Conservation (phyloP, 306 rosid genomes). For the Oemleria cerasiformis region DNA sequence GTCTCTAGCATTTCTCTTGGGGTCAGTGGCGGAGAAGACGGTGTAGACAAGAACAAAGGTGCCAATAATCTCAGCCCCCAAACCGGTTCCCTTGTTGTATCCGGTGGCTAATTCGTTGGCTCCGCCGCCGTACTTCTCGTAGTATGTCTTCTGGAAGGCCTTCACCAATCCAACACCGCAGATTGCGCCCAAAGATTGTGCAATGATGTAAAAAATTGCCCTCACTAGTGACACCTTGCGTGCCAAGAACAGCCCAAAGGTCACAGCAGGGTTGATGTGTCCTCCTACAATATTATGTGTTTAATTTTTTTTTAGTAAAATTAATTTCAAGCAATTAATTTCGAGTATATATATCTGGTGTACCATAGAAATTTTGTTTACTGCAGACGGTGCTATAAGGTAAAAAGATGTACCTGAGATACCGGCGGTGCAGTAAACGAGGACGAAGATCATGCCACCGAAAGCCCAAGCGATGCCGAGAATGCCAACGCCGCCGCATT, state of each 20-base stretch:
- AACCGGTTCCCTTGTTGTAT: constrained; percentile 71
- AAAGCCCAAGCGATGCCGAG: constrained; percentile 98
- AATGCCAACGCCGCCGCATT: constrained; percentile 74
- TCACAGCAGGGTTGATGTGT: constrained; percentile 92
- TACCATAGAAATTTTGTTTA: too few relatives aligned
- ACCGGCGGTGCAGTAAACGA: constrained; percentile 98
- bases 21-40: constrained; percentile 96
- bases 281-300: constrained; percentile 47
- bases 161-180: constrained; percentile 74
- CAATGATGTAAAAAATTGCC: constrained; percentile 69
- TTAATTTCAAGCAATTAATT: not conserved
- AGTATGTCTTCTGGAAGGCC: constrained; percentile 64
- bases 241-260: constrained; percentile 72
- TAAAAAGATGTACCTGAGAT: constrained; percentile 59
- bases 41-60: constrained; percentile 97
- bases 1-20: constrained; percentile 88
- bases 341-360: too few relatives aligned
- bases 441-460: constrained; percentile 97
- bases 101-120: constrained; percentile 45
- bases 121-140: constrained; percentile 53
- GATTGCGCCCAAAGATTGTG: constrained; percentile 76
- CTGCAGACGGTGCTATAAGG: too few relatives aligned
- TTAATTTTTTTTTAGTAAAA: not conserved
- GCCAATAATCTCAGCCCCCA: constrained; percentile 93
- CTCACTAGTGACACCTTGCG: constrained; percentile 71